Conservation (phyloP, 371 early-diverging fungal species). For the Funneliformis caledonium region DNA sequence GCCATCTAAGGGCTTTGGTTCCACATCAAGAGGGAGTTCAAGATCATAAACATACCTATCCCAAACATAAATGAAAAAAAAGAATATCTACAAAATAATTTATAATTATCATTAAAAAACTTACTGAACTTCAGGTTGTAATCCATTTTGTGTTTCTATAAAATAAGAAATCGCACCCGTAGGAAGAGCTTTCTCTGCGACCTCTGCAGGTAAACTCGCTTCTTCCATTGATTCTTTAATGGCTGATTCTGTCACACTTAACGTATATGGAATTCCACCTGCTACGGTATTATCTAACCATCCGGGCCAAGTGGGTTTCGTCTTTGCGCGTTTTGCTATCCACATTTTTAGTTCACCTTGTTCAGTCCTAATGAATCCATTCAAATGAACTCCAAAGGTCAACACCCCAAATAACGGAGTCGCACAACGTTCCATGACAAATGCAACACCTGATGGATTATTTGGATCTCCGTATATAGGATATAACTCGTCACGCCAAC, state of each 20-base stretch:
- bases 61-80: background rate
- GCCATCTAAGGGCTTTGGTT: conserved; percentile 82
- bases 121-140: conserved; percentile 78
- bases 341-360: conserved; percentile 73
- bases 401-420: conserved; percentile 78
- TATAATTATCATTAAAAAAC: conserved; percentile 23
- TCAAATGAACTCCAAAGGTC: conserved; percentile 84
- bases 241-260: conserved; percentile 66
- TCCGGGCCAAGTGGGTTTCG: conserved; percentile 89
- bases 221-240: conserved; percentile 93
- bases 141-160: conserved; percentile 55
- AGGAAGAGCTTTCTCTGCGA: conserved; percentile 61
- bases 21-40: conserved; percentile 64
- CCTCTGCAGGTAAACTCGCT: conserved; percentile 67
- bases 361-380: conserved; percentile 61
- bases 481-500: conserved; percentile 85
- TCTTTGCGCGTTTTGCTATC: conserved; percentile 77
- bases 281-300: conserved; percentile 87
- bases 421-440: conserved; percentile 83
- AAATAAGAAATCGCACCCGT: conserved; percentile 77
- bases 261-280: conserved; percentile 81
- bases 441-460: conserved; percentile 51
- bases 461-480: conserved; percentile 67
- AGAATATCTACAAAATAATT: background rate
- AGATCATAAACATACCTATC: conserved; percentile 77